Evolutionary conservation across 352 stramenopile genomes (phyloP).

Genomic region (Elongisporangium anandrum): DNA sequence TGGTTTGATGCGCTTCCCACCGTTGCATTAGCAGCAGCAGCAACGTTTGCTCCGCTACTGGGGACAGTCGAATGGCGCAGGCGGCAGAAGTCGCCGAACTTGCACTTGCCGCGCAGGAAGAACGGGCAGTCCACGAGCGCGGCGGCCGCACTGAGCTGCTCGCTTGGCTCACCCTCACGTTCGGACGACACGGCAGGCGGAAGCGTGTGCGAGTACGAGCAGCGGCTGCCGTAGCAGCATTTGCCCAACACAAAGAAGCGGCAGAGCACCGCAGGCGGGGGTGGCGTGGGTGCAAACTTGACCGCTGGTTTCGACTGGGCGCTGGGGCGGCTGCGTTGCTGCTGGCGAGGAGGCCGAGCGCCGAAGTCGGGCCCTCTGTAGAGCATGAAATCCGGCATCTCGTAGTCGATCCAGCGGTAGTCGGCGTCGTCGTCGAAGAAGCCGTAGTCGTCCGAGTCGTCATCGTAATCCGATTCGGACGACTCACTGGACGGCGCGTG

Average conservation of each 20-base stretch:
- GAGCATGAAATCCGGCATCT: background rate
- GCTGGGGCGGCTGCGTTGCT: background rate
- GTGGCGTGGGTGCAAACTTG: conserved; percentile 1
- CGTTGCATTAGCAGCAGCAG: conserved; percentile 1
- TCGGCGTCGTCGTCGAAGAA: conserved; percentile 5
- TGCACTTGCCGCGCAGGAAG: conserved; percentile 72
- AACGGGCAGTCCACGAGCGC: conserved; percentile 71
- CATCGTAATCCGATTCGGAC: conserved; percentile 6
- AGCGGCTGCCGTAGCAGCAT: conserved; percentile 64
- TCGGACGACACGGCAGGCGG: conserved; percentile 24
- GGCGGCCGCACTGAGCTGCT: conserved; percentile 31
- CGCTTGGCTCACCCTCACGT: conserved; percentile 11
- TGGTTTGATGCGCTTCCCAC: background rate
- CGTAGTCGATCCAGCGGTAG: conserved; percentile 4
- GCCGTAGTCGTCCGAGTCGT: conserved; percentile 7
- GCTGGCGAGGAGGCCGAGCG: background rate
- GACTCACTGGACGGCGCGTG: background rate
- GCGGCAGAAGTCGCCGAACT: conserved; percentile 65
- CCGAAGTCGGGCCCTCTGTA: background rate
- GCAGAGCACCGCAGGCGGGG: conserved; percentile 38
- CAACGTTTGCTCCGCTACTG: background rate
- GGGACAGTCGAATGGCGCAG: conserved; percentile 32
- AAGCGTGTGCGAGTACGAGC: conserved; percentile 65
- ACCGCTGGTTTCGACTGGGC: background rate
- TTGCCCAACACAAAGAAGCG: conserved; percentile 80